phyloP scores from a whole-genome alignment of 768 basidiomycete species.

The Galerina sulciceps region DNA sequence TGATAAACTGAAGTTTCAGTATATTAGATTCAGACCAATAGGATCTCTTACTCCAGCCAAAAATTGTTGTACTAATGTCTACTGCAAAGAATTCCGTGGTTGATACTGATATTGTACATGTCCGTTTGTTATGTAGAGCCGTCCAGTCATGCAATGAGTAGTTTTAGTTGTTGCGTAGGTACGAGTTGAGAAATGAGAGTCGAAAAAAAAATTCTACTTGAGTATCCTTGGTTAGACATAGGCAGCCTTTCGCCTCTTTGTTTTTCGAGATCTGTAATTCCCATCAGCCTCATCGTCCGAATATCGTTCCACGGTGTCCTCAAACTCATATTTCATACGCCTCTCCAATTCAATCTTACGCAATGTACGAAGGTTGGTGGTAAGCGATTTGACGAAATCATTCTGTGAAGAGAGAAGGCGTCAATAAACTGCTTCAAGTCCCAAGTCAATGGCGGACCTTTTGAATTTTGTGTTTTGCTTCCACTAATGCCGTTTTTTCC shows the following conservation, averaged over 20 bases:
- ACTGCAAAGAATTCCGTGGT: neutral
- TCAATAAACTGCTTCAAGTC: neutral
- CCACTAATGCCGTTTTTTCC: constrained; percentile 48
- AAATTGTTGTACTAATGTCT: no score
- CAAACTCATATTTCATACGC: constrained; percentile 36
- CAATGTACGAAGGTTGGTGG: constrained; percentile 58
- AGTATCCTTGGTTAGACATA: constrained; percentile 3
- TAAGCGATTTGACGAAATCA: constrained; percentile 70
- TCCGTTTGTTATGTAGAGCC: neutral
- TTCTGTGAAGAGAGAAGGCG: constrained; percentile 41
- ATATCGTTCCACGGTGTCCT: constrained; percentile 38
- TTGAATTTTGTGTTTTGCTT: constrained; percentile 51
- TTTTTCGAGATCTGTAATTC: constrained; percentile 43
- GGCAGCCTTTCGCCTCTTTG: constrained; percentile 36
- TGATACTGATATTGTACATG: neutral
- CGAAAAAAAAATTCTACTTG: neutral
- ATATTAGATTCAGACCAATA: no score
- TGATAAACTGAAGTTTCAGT: no score
- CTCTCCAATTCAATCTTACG: constrained; percentile 63
- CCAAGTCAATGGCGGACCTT: constrained; percentile 50
- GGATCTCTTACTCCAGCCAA: no score
- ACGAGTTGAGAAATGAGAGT: neutral
- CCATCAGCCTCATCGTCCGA: constrained; percentile 60
- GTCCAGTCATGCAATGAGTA: neutral
- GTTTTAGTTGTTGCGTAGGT: neutral